Evolutionary conservation across 2,329 filamentous ascomycete genomes (phyloP).

Genomic region (Coniochaeta sp.): DNA sequence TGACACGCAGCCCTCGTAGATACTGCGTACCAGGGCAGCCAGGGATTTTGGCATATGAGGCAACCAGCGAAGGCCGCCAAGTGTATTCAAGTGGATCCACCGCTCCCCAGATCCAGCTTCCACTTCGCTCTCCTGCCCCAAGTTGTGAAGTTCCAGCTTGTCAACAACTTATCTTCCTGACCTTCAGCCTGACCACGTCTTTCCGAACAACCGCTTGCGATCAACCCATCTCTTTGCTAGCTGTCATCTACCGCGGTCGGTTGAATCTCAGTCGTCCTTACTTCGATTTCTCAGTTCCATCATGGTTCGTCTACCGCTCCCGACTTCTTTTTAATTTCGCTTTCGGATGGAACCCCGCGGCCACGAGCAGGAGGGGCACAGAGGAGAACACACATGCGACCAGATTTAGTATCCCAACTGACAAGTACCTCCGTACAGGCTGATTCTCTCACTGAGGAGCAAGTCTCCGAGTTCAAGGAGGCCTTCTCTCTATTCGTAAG

Average conservation of each 20-base stretch:
- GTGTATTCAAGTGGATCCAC: not conserved
- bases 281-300: constrained; percentile 1
- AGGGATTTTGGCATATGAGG: not conserved
- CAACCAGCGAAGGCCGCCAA: not conserved
- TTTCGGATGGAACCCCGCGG: not conserved
- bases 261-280: constrained; percentile 3
- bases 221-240: not conserved
- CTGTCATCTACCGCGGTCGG: constrained; percentile 5
- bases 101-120: not conserved
- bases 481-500: constrained; percentile 99
- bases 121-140: not conserved
- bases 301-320: constrained; percentile 9
- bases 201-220: not conserved
- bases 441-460: constrained; percentile 98
- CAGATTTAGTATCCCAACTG: constrained; percentile 6
- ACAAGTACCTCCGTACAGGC: constrained; percentile 49
- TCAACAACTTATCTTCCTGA: not conserved
- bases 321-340: not conserved
- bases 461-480: constrained; percentile 99
- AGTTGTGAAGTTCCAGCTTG: not conserved
- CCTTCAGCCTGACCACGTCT: not conserved
- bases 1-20: too few species aligned
- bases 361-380: not conserved
- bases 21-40: too few species aligned
- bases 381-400: too few species aligned